Evolutionary conservation across 2,329 filamentous ascomycete genomes (phyloP).

Genomic region (Cordyceps javanica): DNA sequence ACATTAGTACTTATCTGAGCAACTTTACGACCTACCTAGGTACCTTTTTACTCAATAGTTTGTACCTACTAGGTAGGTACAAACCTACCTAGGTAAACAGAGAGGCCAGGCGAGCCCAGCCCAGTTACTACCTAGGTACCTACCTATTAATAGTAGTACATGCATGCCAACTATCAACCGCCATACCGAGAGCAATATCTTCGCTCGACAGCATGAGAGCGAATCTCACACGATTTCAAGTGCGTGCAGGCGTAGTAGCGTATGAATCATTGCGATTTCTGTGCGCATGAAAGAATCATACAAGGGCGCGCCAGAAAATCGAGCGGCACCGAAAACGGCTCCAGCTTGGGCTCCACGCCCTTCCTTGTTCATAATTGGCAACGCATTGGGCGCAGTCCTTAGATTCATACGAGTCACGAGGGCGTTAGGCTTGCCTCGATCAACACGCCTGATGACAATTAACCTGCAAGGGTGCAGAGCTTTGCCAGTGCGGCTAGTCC

Average conservation of each 20-base stretch:
- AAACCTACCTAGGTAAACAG: too few species aligned
- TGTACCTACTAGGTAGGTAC: background rate
- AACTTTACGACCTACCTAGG: background rate
- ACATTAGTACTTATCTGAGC: too few species aligned
- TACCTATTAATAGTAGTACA: too few species aligned
- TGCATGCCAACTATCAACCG: too few species aligned
- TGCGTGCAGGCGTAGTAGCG: background rate
- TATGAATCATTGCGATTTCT: background rate
- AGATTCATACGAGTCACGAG: conserved; percentile 6
- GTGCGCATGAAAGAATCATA: background rate
- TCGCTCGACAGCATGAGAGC: background rate
- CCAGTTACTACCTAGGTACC: too few species aligned
- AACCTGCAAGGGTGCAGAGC: background rate
- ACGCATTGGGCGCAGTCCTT: background rate
- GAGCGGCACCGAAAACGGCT: background rate
- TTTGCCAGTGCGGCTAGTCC: background rate
- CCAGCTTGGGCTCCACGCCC: conserved; percentile 7
- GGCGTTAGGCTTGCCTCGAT: background rate
- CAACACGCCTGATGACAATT: background rate
- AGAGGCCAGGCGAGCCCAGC: too few species aligned
- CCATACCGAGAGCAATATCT: background rate
- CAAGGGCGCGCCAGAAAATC: background rate
- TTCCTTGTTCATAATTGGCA: background rate
- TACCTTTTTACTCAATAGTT: background rate
- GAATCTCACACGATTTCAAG: background rate